phyloP scores from a whole-genome alignment of 345 rosid genomes.

The Gossypium bickii region DNA sequence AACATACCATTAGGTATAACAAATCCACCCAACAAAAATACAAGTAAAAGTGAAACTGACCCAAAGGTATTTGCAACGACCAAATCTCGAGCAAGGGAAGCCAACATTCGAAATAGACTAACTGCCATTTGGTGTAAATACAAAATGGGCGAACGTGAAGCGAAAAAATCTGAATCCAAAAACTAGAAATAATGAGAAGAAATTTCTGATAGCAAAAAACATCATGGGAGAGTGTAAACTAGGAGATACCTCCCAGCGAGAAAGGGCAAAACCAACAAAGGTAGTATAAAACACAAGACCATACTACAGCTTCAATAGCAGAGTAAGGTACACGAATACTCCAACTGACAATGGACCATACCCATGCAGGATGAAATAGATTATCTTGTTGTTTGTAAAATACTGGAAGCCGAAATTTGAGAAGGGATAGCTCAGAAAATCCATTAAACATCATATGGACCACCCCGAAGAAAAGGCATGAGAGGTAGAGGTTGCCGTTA shows the following conservation, averaged over 20 bases:
- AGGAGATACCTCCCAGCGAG: constrained; percentile 51
- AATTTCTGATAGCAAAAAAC: not conserved
- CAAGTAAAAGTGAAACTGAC: constrained; percentile 52
- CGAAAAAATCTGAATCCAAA: constrained; percentile 66
- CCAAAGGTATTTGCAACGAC: constrained; percentile 88
- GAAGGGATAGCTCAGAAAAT: too few species aligned
- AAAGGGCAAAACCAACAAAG: constrained; percentile 80
- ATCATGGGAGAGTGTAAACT: not conserved
- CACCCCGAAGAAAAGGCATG: too few species aligned
- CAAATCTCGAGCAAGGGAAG: constrained; percentile 73
- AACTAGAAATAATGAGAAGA: constrained; percentile 9
- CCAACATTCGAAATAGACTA: constrained; percentile 79
- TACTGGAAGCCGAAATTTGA: constrained; percentile 85
- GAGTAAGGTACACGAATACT: constrained; percentile 83
- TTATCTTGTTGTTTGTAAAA: constrained; percentile 91
- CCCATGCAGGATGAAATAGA: constrained; percentile 89
- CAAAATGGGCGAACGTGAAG: constrained; percentile 61
- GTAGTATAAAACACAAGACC: constrained; percentile 83
- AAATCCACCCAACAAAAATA: constrained; percentile 85
- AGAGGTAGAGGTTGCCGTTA: too few species aligned
- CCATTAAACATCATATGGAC: too few species aligned
- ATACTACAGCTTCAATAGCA: constrained; percentile 68
- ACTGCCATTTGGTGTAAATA: constrained; percentile 91
- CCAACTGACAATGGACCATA: constrained; percentile 79
- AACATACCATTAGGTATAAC: constrained; percentile 74